Conservation (phyloP, 331 rosid species). For the Prunus yedoensis region DNA sequence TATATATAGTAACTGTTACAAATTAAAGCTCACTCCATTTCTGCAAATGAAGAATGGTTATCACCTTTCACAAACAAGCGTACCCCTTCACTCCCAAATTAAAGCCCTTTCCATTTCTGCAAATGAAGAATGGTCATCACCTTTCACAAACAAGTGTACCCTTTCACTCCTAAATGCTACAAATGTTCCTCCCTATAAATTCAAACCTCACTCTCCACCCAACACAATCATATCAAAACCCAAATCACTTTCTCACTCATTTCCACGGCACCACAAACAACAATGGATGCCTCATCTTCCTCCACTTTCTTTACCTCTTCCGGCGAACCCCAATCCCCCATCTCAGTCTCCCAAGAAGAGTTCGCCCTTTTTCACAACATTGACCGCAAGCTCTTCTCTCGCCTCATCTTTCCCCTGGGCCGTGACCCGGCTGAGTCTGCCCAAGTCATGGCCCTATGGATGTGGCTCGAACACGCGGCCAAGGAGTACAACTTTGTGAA, state of each 20-base stretch:
- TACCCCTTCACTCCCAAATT: not conserved
- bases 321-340: not conserved
- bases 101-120: constrained; percentile 8
- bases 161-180: not conserved
- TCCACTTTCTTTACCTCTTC: not conserved
- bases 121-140: not conserved
- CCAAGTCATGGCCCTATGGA: constrained; percentile 53
- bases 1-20: not conserved
- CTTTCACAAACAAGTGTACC: not conserved
- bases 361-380: constrained; percentile 52
- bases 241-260: not conserved
- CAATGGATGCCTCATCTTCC: constrained; percentile 22
- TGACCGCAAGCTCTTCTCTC: constrained; percentile 56
- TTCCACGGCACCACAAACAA: not conserved
- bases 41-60: not conserved
- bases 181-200: constrained; percentile 18
- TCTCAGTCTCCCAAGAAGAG: constrained; percentile 36
- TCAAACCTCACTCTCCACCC: not conserved
- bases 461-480: constrained; percentile 53
- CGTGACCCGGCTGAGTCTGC: constrained; percentile 41
- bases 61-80: not conserved
- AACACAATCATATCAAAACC: not conserved
- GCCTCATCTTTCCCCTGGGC: constrained; percentile 34
- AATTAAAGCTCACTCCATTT: constrained; percentile 1
- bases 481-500: constrained; percentile 23